Evolutionary conservation across 441 rosid species (phyloP), one percentile per base, ranked within the genome.

Genomic region (Croton setiger): DNA sequence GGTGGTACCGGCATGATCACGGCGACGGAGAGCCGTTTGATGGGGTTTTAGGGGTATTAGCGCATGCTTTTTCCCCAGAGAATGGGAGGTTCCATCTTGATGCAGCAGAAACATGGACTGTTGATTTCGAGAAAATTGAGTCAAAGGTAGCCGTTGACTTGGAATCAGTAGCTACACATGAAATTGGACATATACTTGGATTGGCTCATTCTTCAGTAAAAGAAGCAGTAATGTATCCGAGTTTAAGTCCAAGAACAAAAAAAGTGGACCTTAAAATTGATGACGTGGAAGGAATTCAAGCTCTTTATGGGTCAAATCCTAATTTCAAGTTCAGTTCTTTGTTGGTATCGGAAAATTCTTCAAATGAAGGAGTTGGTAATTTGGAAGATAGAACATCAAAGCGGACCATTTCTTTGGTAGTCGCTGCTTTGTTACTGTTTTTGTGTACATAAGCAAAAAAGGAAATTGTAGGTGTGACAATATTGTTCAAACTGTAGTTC

Each of bases 141-240:
- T 89, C 89, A 9, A 79, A 20, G 61, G 82, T 41, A 43, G 97
- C 95, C 2, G 81, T 93, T 64, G 95, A 93, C 43, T 78, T 93
- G 85, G 98, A 93, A 58, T 91, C 97, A 3, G 97, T 93, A 71
- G 98, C 87, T 17, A 93, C 92, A 2, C 98, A 93, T 63, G 98
- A 93, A 88, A 93, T 93, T 3, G 98, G 98, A 45, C 98, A 93
- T 66, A 69, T 91, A 41, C 81, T 93, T 12, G 98, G 98, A 2
- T 73, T 93, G 75, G 97, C 85, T 20, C 98, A 93, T 68, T 78
- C 87, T 27, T 80, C 97, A 67, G 80, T 83, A 0, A 88, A 83
- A 48, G 88, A 86, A 21, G 93, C 98, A 6, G 97, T 93, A 71
- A 93, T 91, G 98, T 93, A 88, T 48, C 98, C 98, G 20, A 89